phyloP scores from a whole-genome alignment of 805 yeast genomes.

The Nakazawaea peltata region DNA sequence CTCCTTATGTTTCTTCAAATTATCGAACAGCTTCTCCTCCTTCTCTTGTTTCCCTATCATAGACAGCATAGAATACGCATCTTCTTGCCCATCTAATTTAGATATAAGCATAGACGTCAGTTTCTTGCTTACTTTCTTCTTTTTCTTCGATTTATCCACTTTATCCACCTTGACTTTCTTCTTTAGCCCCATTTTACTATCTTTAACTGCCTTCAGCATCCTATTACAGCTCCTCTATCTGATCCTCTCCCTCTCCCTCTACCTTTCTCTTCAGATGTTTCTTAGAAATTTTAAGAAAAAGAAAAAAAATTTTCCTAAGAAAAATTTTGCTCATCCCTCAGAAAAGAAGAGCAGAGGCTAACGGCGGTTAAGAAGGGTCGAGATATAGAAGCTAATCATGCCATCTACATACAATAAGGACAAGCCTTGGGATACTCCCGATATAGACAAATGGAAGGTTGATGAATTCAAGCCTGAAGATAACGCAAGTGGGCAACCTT shows the following conservation, averaged over 20 bases:
- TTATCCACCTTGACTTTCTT: constrained; percentile 3
- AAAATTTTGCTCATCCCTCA: background rate
- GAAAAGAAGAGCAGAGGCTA: background rate
- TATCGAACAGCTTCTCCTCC: constrained; percentile 26
- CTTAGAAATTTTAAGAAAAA: background rate
- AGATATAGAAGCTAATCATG: constrained; percentile 36
- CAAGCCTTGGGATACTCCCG: constrained; percentile 97
- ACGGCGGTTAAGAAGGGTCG: background rate
- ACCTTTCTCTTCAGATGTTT: constrained; percentile 1
- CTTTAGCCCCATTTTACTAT: too few relatives aligned
- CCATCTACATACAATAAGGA: constrained; percentile 90
- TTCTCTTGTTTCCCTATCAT: constrained; percentile 6
- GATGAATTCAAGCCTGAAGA: constrained; percentile 89
- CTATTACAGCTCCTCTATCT: constrained; percentile 3
- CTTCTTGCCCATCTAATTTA: constrained; percentile 14
- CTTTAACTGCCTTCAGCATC: background rate
- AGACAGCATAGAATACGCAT: constrained; percentile 13
- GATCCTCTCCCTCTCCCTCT: background rate
- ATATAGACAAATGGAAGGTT: constrained; percentile 85
- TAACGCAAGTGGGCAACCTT: constrained; percentile 77
- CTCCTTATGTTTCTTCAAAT: constrained; percentile 29
- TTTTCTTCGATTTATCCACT: constrained; percentile 3
- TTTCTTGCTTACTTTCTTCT: constrained; percentile 11
- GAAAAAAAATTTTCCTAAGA: constrained; percentile 2
- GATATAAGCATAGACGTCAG: constrained; percentile 8